Percentiles rank a stretch among this genome's conserved stretches.
phyloP scores from a whole-genome alignment of 2,329 filamentous ascomycete species.

The Aspergillus sp. region DNA sequence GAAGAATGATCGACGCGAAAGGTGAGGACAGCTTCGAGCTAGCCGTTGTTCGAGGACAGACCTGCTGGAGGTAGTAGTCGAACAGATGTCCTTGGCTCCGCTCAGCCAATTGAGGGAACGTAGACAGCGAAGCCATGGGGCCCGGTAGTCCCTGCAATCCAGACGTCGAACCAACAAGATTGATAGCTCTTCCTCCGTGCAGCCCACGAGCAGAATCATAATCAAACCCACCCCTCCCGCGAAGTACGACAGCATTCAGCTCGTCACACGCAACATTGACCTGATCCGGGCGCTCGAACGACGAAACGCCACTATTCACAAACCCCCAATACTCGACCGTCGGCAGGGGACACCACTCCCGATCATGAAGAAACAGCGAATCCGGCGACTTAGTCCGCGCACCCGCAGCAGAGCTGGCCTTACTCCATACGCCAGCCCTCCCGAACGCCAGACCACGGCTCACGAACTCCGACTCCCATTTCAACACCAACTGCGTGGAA shows the following conservation, averaged over 20 bases:
- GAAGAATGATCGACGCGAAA: constrained; percentile 41
- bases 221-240: neutral
- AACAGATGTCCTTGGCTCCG: constrained; percentile 33
- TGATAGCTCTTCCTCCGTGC: neutral
- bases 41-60: constrained; percentile 43
- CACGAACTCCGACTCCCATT: constrained; percentile 42
- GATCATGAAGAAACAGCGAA: constrained; percentile 18
- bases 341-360: constrained; percentile 30
- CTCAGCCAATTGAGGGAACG: constrained; percentile 31
- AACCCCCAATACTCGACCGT: constrained; percentile 31
- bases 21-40: constrained; percentile 36
- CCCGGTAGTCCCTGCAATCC: constrained; percentile 1
- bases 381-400: constrained; percentile 16
- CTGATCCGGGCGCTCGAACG: constrained; percentile 26
- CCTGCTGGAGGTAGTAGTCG: constrained; percentile 42
- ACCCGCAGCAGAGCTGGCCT: constrained; percentile 22
- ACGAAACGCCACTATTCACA: constrained; percentile 31
- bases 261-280: constrained; percentile 28
- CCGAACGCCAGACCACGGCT: constrained; percentile 45
- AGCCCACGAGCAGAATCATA: neutral
- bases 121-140: constrained; percentile 20
- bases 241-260: constrained; percentile 15
- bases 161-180: neutral
- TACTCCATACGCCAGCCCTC: constrained; percentile 43
- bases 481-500: constrained; percentile 36